Conservation (phyloP, 768 basidiomycete species). For the Kondoa malvinella region DNA sequence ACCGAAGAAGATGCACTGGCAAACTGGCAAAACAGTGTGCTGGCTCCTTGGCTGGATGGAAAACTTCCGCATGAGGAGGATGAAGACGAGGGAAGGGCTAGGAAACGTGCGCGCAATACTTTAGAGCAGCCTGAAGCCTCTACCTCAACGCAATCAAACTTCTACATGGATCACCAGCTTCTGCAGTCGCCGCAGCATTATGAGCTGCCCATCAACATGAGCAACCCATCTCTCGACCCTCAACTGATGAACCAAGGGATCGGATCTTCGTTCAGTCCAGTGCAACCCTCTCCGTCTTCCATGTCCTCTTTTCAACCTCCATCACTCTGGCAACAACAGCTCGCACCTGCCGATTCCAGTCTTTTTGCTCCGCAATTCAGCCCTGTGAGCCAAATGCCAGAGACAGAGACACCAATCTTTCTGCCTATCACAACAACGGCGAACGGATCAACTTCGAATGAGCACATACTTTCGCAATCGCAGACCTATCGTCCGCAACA, state of each 20-base stretch:
- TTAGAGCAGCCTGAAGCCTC: background rate
- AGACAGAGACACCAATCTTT: background rate
- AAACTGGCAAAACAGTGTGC: background rate
- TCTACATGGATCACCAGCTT: no score
- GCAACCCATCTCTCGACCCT: no score
- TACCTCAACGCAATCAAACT: background rate
- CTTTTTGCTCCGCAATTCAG: no score
- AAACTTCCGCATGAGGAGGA: background rate
- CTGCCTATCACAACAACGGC: background rate
- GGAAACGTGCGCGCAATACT: background rate
- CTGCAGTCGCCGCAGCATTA: no score
- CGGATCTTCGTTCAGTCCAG: no score
- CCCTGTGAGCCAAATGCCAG: background rate
- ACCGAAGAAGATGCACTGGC: background rate
- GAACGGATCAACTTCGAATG: background rate
- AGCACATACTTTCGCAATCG: background rate
- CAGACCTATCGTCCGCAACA: no score
- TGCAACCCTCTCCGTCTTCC: no score
- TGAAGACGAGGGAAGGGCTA: background rate
- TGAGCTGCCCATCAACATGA: no score
- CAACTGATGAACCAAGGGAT: no score
- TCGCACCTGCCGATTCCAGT: no score
- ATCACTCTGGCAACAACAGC: no score
- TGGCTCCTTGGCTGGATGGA: background rate
- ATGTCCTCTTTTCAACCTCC: no score